These are phyloP conservation scores for Bimuria novae-zelandiae DNA, from an alignment of 2,329 filamentous ascomycete species.

Conservation along the genomic window DNA sequence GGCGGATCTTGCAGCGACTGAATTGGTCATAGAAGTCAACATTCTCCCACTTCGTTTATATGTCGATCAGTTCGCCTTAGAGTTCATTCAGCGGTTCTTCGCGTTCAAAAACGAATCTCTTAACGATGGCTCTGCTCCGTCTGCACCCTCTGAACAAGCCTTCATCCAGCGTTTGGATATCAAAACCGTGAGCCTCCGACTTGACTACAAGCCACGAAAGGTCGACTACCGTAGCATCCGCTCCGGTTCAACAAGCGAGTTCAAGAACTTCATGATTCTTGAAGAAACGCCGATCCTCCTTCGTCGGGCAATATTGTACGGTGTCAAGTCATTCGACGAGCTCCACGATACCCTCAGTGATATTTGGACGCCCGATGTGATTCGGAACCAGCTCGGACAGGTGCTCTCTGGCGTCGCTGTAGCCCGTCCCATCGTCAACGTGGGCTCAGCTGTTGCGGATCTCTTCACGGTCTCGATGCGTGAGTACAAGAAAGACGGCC, in stretches of 20 bases:
- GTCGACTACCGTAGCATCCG: slow-evolving; percentile 92
- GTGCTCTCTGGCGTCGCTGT: slow-evolving; percentile 88
- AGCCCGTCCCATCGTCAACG: slow-evolving; percentile 87
- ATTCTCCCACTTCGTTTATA: slow-evolving; percentile 86
- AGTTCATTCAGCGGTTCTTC: slow-evolving; percentile 97
- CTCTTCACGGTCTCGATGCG: slow-evolving; percentile 86
- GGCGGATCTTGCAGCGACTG: slow-evolving; percentile 80
- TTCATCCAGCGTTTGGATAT: slow-evolving; percentile 92
- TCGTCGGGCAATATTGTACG: slow-evolving; percentile 89
- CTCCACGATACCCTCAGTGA: slow-evolving; percentile 90
- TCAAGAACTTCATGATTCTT: slow-evolving; percentile 97
- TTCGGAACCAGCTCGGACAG: slow-evolving; percentile 82
- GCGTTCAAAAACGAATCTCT: slow-evolving; percentile 86
- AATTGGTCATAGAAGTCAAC: slow-evolving; percentile 79
- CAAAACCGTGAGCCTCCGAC: slow-evolving; percentile 77
- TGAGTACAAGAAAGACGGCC: slow-evolving; percentile 92
- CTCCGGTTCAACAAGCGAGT: slow-evolving; percentile 92
- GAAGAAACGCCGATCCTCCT: slow-evolving; percentile 87
- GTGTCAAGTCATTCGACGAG: slow-evolving; percentile 86
- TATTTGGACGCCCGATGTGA: slow-evolving; percentile 95
- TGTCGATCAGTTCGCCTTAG: slow-evolving; percentile 94
- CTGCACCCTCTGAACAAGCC: slow-evolving; percentile 73
- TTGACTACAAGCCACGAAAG: slow-evolving; percentile 98
- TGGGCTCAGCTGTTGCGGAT: slow-evolving; percentile 83
- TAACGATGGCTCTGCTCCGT: slow-evolving; percentile 58